These are phyloP conservation scores for Stereocaulon alpinum DNA, from an alignment of 495 filamentous ascomycete species.

Conservation along the genomic window DNA sequence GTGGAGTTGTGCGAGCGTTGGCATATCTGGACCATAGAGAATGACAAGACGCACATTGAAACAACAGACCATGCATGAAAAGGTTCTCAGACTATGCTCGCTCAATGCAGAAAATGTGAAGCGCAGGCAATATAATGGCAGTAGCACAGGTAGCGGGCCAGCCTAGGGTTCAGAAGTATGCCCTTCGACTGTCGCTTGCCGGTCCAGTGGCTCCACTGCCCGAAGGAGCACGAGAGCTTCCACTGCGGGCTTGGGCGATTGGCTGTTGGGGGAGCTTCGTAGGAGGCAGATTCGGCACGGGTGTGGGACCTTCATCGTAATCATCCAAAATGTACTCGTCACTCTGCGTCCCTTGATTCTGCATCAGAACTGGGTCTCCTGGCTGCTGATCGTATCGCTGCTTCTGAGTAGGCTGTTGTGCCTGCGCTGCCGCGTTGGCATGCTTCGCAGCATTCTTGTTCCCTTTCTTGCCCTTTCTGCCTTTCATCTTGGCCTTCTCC, in stretches of 20 bases:
- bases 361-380: slow-evolving; percentile 34
- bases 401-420: slow-evolving; percentile 28
- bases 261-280: slow-evolving; percentile 21
- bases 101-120: neutral
- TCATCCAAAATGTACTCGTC: slow-evolving; percentile 47
- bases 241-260: slow-evolving; percentile 5
- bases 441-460: slow-evolving; percentile 52
- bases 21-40: neutral
- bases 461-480: slow-evolving; percentile 68
- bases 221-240: slow-evolving; percentile 11
- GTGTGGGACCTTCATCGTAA: slow-evolving; percentile 43
- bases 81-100: no score
- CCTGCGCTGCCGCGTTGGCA: slow-evolving; percentile 24
- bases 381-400: slow-evolving; percentile 37
- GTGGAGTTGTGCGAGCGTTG: neutral
- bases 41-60: neutral
- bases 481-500: slow-evolving; percentile 94
- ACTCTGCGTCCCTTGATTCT: slow-evolving; percentile 37
- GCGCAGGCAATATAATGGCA: neutral
- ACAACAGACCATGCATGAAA: no score
- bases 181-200: neutral
- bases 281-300: slow-evolving; percentile 30
- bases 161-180: neutral
- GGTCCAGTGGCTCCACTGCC: neutral
- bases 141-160: neutral